These are phyloP conservation scores for Fusarium dimerum DNA, from an alignment of 2,329 filamentous ascomycete species.

Conservation along the genomic window DNA sequence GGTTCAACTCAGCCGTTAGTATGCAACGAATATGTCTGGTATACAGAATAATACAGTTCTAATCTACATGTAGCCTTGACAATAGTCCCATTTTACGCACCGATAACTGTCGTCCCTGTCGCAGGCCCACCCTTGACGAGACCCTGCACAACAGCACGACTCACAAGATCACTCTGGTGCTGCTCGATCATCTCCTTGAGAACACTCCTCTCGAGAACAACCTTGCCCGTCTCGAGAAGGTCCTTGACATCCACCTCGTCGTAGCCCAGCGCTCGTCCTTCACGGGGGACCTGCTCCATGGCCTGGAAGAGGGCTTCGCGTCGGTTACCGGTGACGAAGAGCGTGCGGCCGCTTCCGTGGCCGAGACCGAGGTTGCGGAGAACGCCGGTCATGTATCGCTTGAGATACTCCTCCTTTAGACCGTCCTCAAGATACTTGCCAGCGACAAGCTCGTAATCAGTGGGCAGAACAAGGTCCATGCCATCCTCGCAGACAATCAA, in stretches of 20 bases:
- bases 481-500: conserved; percentile 81
- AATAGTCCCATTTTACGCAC: conserved; percentile 12
- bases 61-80: conserved; percentile 21
- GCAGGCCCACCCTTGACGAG: conserved; percentile 35
- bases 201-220: conserved; percentile 84
- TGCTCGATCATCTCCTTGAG: conserved; percentile 71
- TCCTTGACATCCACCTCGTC: conserved; percentile 96
- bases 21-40: conserved; percentile 12
- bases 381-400: conserved; percentile 66
- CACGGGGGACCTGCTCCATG: conserved; percentile 62
- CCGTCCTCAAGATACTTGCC: conserved; percentile 46
- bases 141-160: conserved; percentile 47
- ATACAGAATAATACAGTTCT: conserved; percentile 34
- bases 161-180: conserved; percentile 69
- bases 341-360: conserved; percentile 65
- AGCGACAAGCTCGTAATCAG: conserved; percentile 48
- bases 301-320: conserved; percentile 66
- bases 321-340: conserved; percentile 68
- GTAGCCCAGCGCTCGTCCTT: conserved; percentile 69
- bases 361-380: conserved; percentile 73
- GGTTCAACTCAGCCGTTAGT: not conserved
- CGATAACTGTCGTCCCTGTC: conserved; percentile 42
- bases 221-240: conserved; percentile 77
- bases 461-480: conserved; percentile 64
- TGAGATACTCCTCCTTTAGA: conserved; percentile 57